Conservation (phyloP, 306 rosid species). For the Pterocarpus santalinus region DNA sequence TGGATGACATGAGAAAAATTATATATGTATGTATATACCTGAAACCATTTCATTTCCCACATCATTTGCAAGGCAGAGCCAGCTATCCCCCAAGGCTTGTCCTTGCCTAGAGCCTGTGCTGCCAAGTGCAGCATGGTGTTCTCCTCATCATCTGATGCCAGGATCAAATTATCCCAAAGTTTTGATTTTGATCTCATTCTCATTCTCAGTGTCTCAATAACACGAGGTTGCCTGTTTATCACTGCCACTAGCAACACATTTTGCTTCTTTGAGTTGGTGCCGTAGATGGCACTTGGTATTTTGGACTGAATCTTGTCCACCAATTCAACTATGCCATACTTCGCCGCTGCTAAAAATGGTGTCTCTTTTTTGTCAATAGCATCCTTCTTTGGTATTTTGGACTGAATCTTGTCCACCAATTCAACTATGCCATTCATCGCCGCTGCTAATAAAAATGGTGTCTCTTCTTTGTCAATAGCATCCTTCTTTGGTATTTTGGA, state of each 20-base stretch:
- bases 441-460: too few species aligned
- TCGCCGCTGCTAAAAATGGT: slow-evolving; percentile 36
- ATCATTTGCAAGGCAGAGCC: slow-evolving; percentile 56
- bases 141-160: slow-evolving; percentile 11
- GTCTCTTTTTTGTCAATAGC: background rate
- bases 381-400: background rate
- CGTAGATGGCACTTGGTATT: slow-evolving; percentile 31
- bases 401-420: too few species aligned
- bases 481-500: too few species aligned
- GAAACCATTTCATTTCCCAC: slow-evolving; percentile 61
- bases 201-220: background rate
- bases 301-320: background rate
- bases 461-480: too few species aligned
- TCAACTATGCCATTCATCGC: too few species aligned
- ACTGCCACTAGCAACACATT: slow-evolving; percentile 40
- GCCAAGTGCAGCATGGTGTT: slow-evolving; percentile 52
- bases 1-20: too few species aligned
- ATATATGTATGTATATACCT: slow-evolving; percentile 36
- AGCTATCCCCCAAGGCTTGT: slow-evolving; percentile 40
- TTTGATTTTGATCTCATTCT: background rate
- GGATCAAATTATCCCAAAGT: background rate
- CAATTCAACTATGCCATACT: slow-evolving; percentile 42
- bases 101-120: background rate
- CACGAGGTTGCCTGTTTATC: slow-evolving; percentile 26
- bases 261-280: background rate